Evolutionary conservation across 352 stramenopile genomes (phyloP), one percentile per base, ranked within the genome.

Genomic region (Globisporangium abappressorium): DNA sequence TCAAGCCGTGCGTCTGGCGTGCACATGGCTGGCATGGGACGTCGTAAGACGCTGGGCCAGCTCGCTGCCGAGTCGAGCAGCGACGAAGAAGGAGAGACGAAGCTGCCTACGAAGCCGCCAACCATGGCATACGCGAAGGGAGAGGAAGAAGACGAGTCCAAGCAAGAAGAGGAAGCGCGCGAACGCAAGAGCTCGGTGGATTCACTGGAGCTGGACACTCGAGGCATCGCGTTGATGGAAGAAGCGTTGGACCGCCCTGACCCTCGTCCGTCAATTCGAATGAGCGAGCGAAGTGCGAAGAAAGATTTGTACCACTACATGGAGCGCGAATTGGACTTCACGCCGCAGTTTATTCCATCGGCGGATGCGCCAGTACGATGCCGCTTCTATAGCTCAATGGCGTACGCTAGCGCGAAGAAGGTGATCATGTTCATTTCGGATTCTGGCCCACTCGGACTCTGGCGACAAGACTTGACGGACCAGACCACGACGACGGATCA

Each of bases 241-340:
- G 84, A 96, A 38, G 75, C 84, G 12, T 60, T 65, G 68, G 3
- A 79, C 74, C 57, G 72, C 56, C 57, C 7, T 8, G 46, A 53
- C 26, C 49, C 34, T 26, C 77, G 81, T 55, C 62, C 64, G 28
- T 85, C 75, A 26, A 74, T 77, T 18, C 79, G 72, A 18, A 73
- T 80, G 61, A 90, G 78, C 33, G 78, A 89, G 62, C 80, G 73
- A 34, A 75, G 63, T 7, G 68, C 80, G n/a, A 90, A 91, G 64
- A 92, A 93, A 46, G 89, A 96, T 60, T 73, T 96, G 54, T 94
- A 95, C 73, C 85, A 90, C 46, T 92, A 88, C 62, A 93, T 96
- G 76, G 89, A 96, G 69, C 81, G 75, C 62, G 87, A 95, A 51
- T 66, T 96, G 53, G 79, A 95, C 65, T 96, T 94, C 54, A 92